phyloP scores from a whole-genome alignment of 202 grass and related monocot genomes.

The Carex arenaria region DNA sequence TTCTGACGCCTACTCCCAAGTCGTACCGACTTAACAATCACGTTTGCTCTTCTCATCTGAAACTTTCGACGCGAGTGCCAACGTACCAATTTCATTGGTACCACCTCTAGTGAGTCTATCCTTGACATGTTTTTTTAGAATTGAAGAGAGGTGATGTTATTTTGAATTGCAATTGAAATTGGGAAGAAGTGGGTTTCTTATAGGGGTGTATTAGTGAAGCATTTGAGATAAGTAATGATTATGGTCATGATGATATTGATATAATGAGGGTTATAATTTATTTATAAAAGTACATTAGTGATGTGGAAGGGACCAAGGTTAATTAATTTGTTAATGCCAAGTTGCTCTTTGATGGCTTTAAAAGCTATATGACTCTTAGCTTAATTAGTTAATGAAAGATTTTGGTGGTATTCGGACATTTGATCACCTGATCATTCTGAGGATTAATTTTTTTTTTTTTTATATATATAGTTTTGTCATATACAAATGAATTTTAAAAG shows the following conservation, averaged over 20 bases:
- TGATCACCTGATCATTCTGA: background rate
- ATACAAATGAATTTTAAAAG: background rate
- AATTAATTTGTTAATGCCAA: conserved; percentile 5
- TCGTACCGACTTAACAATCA: background rate
- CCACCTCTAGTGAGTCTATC: background rate
- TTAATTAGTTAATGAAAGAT: background rate
- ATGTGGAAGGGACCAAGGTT: conserved; percentile 1
- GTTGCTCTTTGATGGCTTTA: background rate
- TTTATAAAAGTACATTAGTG: background rate
- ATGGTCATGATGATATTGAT: conserved; percentile 9
- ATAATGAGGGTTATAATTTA: background rate
- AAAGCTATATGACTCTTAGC: background rate
- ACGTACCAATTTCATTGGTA: background rate
- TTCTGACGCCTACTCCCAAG: conserved; percentile 11
- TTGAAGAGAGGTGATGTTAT: background rate
- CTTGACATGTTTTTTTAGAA: background rate
- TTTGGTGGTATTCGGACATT: background rate
- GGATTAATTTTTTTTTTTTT: background rate
- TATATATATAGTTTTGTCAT: background rate
- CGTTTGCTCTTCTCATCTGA: background rate
- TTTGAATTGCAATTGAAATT: background rate
- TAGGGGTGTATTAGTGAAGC: background rate
- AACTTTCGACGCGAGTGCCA: conserved; percentile 5
- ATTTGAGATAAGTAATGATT: conserved; percentile 5
- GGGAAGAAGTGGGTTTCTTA: conserved; percentile 5